Evolutionary conservation across 2,329 filamentous ascomycete genomes (phyloP), one percentile per base, ranked within the genome.

Genomic region (Xylaria sp.): DNA sequence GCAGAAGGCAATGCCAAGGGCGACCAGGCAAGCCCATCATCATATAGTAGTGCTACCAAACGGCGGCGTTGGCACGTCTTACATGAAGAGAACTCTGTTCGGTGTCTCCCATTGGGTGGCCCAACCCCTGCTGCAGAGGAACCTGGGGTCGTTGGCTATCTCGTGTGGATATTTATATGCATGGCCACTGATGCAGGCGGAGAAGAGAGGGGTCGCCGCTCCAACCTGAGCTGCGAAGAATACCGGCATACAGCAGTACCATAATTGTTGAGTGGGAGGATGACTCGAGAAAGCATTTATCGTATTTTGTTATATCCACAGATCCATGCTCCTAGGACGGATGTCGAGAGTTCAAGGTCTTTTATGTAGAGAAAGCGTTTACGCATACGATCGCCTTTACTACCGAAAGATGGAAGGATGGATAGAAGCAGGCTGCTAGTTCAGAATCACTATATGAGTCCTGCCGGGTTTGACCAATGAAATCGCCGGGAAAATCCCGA

Each of bases 41-140:
- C 54, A 38, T 38, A 26, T 44, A 59, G 51, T 10, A 38, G 36
- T 67, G 28, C 65, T 49, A 57, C 49, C 40, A 36, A 42, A 59
- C 33, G 61, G 61, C 33, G 49, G 61, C 33, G 61, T 46, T 70
- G 65, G 46, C 5, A 51, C 51, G 61, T 65, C 62, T 65, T 65
- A 62, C 68, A 63, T 62, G 49, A 9, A 48, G 42, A 60, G 20
- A 58, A 23, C 11, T 46, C 11, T 10, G 26, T 11, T 46, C 54
- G 53, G 58, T 33, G 4, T 40, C 49, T 54, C 59, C 59, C 36
- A 69, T 66, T 66, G 63, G 66, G 9, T 17, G 49, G 1, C 10
- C 36, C 11, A 11, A 31, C 33, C 68, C 54, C 56, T 59, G 62
- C 62, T 54, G 57, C 56, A 64, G 46, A 60, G 23, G 46, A 28